Conservation (phyloP, 2,329 filamentous ascomycete species). For the Trichoderma sp. region DNA sequence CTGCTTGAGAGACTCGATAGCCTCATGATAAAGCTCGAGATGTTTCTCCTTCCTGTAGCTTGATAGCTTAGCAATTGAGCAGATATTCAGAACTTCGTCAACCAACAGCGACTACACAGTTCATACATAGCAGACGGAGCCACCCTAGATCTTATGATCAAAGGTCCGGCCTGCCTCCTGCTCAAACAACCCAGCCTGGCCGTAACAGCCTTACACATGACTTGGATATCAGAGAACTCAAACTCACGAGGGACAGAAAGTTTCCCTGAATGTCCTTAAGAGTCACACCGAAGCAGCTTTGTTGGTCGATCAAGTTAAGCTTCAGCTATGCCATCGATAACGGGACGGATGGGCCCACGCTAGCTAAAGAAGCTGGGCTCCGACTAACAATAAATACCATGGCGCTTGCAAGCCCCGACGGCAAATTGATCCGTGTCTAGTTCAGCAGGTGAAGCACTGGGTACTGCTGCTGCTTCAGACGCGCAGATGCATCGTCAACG, state of each 20-base stretch:
- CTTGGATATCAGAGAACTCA: not conserved
- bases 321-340: constrained; percentile 6
- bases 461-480: not conserved
- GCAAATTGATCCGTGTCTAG: not conserved
- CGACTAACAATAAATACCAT: not conserved
- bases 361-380: not conserved
- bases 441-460: not conserved
- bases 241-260: not conserved
- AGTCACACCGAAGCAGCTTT: not conserved
- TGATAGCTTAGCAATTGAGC: not conserved
- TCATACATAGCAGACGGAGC: not conserved
- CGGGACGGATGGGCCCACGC: constrained; percentile 4
- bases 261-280: not conserved
- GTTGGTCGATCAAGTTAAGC: not conserved
- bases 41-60: not conserved
- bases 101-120: not conserved
- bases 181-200: not conserved
- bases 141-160: not conserved
- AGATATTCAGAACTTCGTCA: not conserved
- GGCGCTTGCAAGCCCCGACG: not conserved
- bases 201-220: not conserved
- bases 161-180: not conserved
- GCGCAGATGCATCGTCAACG: not conserved
- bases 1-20: not conserved
- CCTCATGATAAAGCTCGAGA: not conserved